A percentile compares a stretch with the other conserved stretches of the same genome.
phyloP scores from a whole-genome alignment of 306 rosid species.

The Calophaca sinica region DNA sequence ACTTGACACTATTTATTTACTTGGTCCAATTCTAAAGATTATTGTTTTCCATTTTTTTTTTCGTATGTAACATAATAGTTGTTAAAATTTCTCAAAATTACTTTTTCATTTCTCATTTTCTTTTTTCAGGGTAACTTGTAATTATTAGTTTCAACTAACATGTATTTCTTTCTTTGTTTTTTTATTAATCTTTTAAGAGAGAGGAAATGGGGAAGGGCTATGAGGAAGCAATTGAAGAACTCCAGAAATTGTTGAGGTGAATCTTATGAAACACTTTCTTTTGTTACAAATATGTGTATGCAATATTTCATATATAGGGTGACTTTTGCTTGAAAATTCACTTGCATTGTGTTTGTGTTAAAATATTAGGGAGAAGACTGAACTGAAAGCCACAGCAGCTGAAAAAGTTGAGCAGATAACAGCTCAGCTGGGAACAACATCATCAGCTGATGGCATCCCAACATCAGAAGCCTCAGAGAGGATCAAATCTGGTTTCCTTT shows the following conservation, averaged over 20 bases:
- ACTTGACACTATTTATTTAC: conserved; percentile 18
- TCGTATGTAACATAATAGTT: background rate
- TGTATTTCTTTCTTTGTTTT: background rate
- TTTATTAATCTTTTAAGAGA: conserved; percentile 46
- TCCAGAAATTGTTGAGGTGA: conserved; percentile 84
- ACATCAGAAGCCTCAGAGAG: conserved; percentile 77
- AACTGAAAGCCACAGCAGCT: conserved; percentile 70
- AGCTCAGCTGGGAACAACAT: conserved; percentile 57
- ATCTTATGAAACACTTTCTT: conserved; percentile 2
- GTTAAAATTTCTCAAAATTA: conserved; percentile 22
- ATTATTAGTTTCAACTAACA: conserved; percentile 23
- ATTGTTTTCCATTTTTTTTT: background rate
- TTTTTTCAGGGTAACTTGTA: background rate
- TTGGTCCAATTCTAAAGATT: conserved; percentile 7
- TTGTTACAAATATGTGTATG: background rate
- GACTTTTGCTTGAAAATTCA: background rate
- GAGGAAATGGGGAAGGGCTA: conserved; percentile 88
- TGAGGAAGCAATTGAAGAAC: conserved; percentile 86
- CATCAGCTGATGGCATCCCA: conserved; percentile 46
- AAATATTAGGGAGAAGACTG: conserved; percentile 71
- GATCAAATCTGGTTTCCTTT: conserved; percentile 74
- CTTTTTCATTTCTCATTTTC: background rate
- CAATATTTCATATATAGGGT: background rate
- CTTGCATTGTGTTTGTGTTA: conserved; percentile 8
- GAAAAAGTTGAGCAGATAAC: conserved; percentile 83